phyloP scores from a whole-genome alignment of 1,284 basidiomycete genomes.

The Ustilago nuda region DNA sequence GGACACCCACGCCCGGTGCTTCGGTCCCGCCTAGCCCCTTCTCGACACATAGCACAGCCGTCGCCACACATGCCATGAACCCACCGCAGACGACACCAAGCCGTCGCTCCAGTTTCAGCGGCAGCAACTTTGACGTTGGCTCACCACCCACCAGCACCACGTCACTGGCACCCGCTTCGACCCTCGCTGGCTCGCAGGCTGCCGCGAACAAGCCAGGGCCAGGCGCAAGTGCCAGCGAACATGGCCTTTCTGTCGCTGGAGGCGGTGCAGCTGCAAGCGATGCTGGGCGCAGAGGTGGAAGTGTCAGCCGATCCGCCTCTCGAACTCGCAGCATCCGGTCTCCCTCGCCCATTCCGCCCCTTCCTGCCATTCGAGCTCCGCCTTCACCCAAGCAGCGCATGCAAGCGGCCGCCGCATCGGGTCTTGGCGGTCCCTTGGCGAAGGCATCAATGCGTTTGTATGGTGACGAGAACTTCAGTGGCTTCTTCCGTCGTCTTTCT shows the following conservation, averaged over 20 bases:
- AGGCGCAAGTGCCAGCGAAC: slow-evolving; percentile 7
- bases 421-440: slow-evolving; percentile 32
- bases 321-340: slow-evolving; percentile 58
- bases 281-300: slow-evolving; percentile 30
- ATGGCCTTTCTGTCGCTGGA: slow-evolving; percentile 14
- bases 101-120: slow-evolving; percentile 64
- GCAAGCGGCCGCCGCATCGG: slow-evolving; percentile 50
- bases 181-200: slow-evolving; percentile 25
- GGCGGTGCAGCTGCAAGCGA: slow-evolving; percentile 22
- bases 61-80: slow-evolving; percentile 57
- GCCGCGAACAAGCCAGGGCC: slow-evolving; percentile 17
- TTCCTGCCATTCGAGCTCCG: slow-evolving; percentile 65
- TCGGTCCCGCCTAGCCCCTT: slow-evolving; percentile 57
- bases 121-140: slow-evolving; percentile 57
- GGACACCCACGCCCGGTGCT: slow-evolving; percentile 47
- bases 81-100: slow-evolving; percentile 62
- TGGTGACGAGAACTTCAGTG: slow-evolving; percentile 93
- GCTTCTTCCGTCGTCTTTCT: slow-evolving; percentile 92
- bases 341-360: slow-evolving; percentile 70
- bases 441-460: slow-evolving; percentile 74
- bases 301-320: slow-evolving; percentile 56
- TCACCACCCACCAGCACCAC: slow-evolving; percentile 64
- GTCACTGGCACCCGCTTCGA: slow-evolving; percentile 52
- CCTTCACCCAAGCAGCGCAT: slow-evolving; percentile 61
- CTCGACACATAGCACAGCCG: slow-evolving; percentile 38